Evolutionary conservation across 2,329 filamentous ascomycete genomes (phyloP), one percentile per base, ranked within the genome.

Genomic region (Nigrospora osmanthi): DNA sequence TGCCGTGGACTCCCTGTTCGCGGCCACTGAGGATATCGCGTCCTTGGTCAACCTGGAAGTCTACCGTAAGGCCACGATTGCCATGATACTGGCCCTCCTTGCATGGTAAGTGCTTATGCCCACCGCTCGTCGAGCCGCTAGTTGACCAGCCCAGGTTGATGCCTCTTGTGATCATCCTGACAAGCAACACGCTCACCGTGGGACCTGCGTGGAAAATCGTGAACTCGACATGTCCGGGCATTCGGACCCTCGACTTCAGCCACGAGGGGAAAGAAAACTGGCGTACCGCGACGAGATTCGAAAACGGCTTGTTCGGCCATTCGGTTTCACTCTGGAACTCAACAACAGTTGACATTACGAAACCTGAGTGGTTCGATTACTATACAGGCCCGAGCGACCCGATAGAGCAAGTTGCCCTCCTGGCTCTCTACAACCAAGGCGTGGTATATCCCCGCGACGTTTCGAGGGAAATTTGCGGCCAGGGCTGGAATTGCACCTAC

Each of bases 401-500:
- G 6, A 55, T 59, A n/a, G 43, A 50, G 2, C 57, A 57, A 13
- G 34, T 61, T 2, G 59, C 64, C 3, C 55, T 49, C 2, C 49
- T 62, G 6, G 52, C 57, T 2, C 50, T 53, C 5, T 58, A 51
- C 16, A 53, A 50, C n/a, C 47, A 55, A n/a, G 48, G 52, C 28
- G 50, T 57, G 6, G 47, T 62, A 31, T 39, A 35, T 13, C 49
- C 53, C 16, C 56, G 52, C 6, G 55, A 58, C 33, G 64, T 61
- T 9, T 59, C 64, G 11, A 51, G 59, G 17, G 55, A 62, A 28
- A 63, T 66, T 0, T 67, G 65, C 42, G 60, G 63, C 14, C 39
- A 48, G 0, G 62, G 65, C 6, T 69, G 61, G 58, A 68, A 70
- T 40, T 70, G 67, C 49, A 62, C 60, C 5, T 69, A 64, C 48